Evolutionary conservation across 2,329 filamentous ascomycete genomes (phyloP).

Genomic region (Aspergillus sp.): DNA sequence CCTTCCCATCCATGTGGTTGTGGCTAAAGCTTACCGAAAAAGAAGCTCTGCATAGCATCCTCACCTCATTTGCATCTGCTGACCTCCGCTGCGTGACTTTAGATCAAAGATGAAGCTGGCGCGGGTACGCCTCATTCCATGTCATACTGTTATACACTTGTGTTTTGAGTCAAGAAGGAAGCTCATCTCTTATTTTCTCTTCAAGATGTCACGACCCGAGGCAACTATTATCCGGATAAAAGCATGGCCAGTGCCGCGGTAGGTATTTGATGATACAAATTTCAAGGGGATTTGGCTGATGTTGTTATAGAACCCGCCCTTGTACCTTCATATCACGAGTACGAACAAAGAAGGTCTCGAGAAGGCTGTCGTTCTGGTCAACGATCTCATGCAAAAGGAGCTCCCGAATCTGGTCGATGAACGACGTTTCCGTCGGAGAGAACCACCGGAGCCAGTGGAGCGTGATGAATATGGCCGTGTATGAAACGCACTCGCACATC

Average conservation of each 20-base stretch:
- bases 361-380: conserved; percentile 74
- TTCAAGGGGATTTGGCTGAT: not conserved
- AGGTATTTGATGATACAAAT: conserved; percentile 34
- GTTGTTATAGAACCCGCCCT: conserved; percentile 65
- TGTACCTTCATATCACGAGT: conserved; percentile 93
- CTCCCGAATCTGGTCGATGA: conserved; percentile 93
- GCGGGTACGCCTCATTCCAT: conserved; percentile 72
- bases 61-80: conserved; percentile 82
- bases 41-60: conserved; percentile 50
- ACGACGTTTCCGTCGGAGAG: conserved; percentile 76
- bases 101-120: conserved; percentile 99
- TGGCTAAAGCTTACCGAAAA: conserved; percentile 61
- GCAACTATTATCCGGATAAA: conserved; percentile 95
- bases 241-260: conserved; percentile 91
- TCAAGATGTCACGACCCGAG: conserved; percentile 97
- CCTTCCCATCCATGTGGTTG: conserved; percentile 38
- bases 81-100: conserved; percentile 76
- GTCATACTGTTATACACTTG: conserved; percentile 37
- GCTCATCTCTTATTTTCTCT: conserved; percentile 51
- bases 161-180: conserved; percentile 45
- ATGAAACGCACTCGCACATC: conserved; percentile 16
- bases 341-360: conserved; percentile 88
- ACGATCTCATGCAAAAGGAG: conserved; percentile 93
- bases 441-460: conserved; percentile 67
- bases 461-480: conserved; percentile 86